Conservation (phyloP, 164 flowering plant genomes). For the Aristolochia contorta region DNA sequence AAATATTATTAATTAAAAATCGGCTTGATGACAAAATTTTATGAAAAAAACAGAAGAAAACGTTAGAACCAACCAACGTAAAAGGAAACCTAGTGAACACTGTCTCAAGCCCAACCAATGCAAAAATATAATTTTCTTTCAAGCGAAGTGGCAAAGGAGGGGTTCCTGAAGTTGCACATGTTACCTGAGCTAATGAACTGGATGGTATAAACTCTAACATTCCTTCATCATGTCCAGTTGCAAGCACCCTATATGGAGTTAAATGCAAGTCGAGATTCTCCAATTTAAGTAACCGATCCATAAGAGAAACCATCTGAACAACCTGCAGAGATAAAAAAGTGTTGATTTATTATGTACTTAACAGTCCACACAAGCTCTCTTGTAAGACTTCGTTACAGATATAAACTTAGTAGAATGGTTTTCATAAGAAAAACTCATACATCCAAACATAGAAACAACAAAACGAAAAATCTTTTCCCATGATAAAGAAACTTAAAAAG, state of each 20-base stretch:
- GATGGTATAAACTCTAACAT: slow-evolving; percentile 98
- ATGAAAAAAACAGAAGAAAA: too few relatives aligned
- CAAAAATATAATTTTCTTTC: too few relatives aligned
- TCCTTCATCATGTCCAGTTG: slow-evolving; percentile 99
- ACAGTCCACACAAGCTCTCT: neutral
- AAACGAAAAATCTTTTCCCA: neutral
- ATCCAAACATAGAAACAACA: neutral
- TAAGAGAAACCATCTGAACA: slow-evolving; percentile 97
- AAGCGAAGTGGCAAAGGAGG: neutral
- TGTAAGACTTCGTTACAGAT: too few relatives aligned
- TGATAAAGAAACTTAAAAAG: slow-evolving; percentile 7
- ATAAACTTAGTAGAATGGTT: too few relatives aligned
- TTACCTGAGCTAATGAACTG: slow-evolving; percentile 91
- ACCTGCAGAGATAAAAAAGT: slow-evolving; percentile 42
- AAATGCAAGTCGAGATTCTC: slow-evolving; percentile 95
- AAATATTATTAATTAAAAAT: neutral
- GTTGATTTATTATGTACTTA: neutral
- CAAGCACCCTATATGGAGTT: slow-evolving; percentile 96
- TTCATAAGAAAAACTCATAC: neutral
- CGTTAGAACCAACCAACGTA: too few relatives aligned
- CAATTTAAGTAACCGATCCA: slow-evolving; percentile 93
- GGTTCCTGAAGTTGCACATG: neutral
- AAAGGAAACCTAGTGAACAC: too few relatives aligned
- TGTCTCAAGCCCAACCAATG: too few relatives aligned
- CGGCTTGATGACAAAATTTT: too few relatives aligned